Conservation (phyloP, 2,329 filamentous ascomycete species). For the Hymenotorrendiella dingleyae region DNA sequence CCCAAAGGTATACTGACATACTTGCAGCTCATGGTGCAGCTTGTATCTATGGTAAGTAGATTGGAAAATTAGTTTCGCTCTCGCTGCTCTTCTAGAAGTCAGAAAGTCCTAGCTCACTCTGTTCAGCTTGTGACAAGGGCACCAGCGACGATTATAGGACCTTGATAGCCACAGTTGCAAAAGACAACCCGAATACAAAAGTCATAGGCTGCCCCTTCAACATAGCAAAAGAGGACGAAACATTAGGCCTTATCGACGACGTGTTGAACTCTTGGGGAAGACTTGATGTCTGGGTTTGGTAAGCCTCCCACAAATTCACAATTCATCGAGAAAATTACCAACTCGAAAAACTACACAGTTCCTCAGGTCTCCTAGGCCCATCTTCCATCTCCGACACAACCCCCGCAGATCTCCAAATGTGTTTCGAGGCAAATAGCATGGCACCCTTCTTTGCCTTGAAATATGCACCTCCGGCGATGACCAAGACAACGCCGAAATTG, state of each 20-base stretch:
- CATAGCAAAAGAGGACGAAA: conserved; percentile 53
- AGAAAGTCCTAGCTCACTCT: too few species aligned
- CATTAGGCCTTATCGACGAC: conserved; percentile 55
- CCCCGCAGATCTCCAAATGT: conserved; percentile 47
- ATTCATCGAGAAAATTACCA: too few species aligned
- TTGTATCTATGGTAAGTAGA: conserved; percentile 53
- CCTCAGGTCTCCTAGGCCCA: conserved; percentile 51
- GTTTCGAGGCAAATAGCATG: conserved; percentile 55
- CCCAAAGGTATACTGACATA: too few species aligned
- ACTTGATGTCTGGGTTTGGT: conserved; percentile 58
- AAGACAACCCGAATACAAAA: conserved; percentile 48
- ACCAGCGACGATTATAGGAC: conserved; percentile 35
- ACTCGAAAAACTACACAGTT: too few species aligned
- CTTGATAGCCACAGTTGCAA: conserved; percentile 38
- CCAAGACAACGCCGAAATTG: conserved; percentile 47
- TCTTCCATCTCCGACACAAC: conserved; percentile 50
- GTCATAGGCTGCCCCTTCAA: conserved; percentile 57
- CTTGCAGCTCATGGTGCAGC: conserved; percentile 55
- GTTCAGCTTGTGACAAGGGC: conserved; percentile 43
- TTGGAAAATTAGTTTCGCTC: neutral
- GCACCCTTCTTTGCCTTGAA: conserved; percentile 61
- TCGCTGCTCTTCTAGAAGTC: neutral
- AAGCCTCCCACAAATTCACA: too few species aligned
- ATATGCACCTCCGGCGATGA: conserved; percentile 59
- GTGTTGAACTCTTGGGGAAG: conserved; percentile 53